These are phyloP conservation scores for Fusarium sp. DNA, from an alignment of 2,329 filamentous ascomycete species.

Conservation along the genomic window DNA sequence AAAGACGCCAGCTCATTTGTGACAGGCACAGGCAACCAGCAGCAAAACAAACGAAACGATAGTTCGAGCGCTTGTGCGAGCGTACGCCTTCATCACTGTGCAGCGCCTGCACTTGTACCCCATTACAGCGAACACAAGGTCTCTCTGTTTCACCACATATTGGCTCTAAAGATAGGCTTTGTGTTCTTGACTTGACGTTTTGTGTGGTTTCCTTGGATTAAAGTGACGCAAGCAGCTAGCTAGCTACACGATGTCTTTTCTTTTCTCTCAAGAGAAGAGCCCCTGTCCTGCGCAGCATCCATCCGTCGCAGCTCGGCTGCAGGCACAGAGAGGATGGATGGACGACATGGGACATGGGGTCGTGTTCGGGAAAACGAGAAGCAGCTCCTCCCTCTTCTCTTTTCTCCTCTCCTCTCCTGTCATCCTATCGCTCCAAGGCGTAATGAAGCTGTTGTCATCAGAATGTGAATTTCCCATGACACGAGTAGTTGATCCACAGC, in stretches of 20 bases:
- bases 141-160: constrained; percentile 32
- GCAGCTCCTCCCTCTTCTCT: background rate
- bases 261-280: background rate
- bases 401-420: background rate
- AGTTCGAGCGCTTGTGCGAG: constrained; percentile 6
- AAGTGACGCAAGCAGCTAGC: background rate
- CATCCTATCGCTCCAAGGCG: background rate
- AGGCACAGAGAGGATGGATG: background rate
- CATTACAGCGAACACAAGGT: background rate
- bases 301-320: constrained; percentile 6
- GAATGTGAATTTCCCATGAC: constrained; percentile 25
- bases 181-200: background rate
- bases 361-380: constrained; percentile 20
- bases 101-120: background rate
- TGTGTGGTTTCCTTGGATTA: constrained; percentile 5
- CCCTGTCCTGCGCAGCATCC: constrained; percentile 20
- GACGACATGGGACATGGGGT: constrained; percentile 15
- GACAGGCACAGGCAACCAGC: background rate
- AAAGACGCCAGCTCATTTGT: constrained; percentile 18
- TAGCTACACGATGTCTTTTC: background rate
- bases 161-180: constrained; percentile 35
- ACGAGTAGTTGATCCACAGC: constrained; percentile 23
- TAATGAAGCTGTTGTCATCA: constrained; percentile 5
- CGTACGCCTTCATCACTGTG: background rate
- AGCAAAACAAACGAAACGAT: constrained; percentile 6